Conservation (phyloP, 768 basidiomycete genomes). For the Arthromyces matolae region DNA sequence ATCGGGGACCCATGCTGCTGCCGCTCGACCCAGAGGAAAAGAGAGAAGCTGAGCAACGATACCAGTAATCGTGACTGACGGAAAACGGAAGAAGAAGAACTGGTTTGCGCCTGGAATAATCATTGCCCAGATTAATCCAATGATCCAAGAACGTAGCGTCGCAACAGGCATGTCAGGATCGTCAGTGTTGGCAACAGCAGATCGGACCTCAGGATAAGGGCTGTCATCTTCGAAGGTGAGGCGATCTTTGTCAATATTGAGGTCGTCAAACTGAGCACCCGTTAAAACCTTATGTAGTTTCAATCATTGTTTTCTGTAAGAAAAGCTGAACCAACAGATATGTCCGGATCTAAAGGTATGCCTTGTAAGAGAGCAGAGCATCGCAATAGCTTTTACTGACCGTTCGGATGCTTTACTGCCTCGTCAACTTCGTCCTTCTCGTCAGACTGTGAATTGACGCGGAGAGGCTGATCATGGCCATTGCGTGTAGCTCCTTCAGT, state of each 20-base stretch:
- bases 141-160: conserved; percentile 48
- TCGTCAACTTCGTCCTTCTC: conserved; percentile 25
- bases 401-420: conserved; percentile 18
- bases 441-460: conserved; percentile 16
- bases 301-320: neutral
- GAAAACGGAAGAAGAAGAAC: conserved; percentile 53
- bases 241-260: conserved; percentile 40
- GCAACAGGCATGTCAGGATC: conserved; percentile 56
- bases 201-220: conserved; percentile 74
- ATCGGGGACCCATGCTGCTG: conserved; percentile 51
- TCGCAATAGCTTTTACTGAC: conserved; percentile 21
- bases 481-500: conserved; percentile 23
- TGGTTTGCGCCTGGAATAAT: conserved; percentile 54
- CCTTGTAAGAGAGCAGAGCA: neutral
- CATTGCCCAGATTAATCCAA: conserved; percentile 52
- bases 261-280: conserved; percentile 40
- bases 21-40: conserved; percentile 62
- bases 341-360: conserved; percentile 21
- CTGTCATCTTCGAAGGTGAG: conserved; percentile 58
- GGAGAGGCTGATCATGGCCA: conserved; percentile 18
- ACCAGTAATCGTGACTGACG: conserved; percentile 32
- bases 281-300: conserved; percentile 30
- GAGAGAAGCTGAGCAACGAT: conserved; percentile 71
- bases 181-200: conserved; percentile 63
- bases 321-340: conserved; percentile 22